Conservation (phyloP, 2,329 filamentous ascomycete genomes). For the Pleoardoris graminearum region DNA sequence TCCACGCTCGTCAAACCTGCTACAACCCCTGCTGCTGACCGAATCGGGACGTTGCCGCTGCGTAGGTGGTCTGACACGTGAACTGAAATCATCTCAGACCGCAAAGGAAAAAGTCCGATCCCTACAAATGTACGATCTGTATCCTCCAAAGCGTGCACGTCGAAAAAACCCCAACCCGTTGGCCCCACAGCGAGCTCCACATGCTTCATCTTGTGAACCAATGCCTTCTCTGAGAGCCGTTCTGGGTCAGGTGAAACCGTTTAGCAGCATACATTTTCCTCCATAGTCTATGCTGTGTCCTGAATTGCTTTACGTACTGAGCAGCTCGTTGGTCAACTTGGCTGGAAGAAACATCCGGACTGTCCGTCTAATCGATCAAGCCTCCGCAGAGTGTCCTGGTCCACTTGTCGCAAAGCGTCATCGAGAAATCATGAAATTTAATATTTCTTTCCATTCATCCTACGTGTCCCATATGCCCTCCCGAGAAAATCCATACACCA, state of each 20-base stretch:
- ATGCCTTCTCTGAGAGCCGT: too few species aligned
- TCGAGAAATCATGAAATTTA: neutral
- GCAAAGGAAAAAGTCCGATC: neutral
- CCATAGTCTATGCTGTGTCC: too few species aligned
- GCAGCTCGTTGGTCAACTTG: too few species aligned
- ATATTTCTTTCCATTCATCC: constrained; percentile 25
- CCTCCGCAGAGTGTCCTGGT: too few species aligned
- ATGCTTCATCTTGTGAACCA: neutral
- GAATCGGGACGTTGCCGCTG: neutral
- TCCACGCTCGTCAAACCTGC: neutral
- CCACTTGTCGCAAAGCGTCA: too few species aligned
- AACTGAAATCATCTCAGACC: neutral
- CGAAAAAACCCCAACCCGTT: neutral
- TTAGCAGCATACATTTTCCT: neutral
- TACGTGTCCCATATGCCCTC: constrained; percentile 22
- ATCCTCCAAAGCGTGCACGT: too few species aligned
- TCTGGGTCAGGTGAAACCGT: neutral
- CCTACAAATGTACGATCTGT: neutral
- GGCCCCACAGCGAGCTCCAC: neutral
- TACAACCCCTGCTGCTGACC: neutral
- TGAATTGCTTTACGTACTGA: too few species aligned
- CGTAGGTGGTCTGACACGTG: neutral
- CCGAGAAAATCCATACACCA: constrained; percentile 19
- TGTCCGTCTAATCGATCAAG: neutral
- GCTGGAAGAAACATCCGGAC: neutral